A percentile compares a stretch with the other conserved stretches of the same genome.
These are phyloP conservation scores for Begonia fuchsioides DNA, from an alignment of 306 rosid genomes.

Conservation along the genomic window DNA sequence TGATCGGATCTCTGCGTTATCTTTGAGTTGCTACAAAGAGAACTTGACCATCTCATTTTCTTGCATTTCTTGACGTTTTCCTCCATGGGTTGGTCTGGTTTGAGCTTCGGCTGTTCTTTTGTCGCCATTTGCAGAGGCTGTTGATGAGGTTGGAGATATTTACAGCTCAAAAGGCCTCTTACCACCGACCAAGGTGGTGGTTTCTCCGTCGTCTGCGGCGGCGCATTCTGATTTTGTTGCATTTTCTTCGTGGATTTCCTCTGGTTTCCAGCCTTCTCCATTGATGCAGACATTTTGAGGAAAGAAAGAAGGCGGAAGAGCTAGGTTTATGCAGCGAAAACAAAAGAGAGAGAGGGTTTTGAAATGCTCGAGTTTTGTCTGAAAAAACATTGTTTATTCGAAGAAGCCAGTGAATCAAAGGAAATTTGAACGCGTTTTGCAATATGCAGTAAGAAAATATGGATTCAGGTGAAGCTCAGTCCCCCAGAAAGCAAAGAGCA, in stretches of 20 bases:
- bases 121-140: slow-evolving; percentile 22
- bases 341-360: no score
- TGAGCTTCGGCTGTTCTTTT: slow-evolving; percentile 30
- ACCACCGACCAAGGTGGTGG: slow-evolving; percentile 71
- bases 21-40: slow-evolving; percentile 73
- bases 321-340: no score
- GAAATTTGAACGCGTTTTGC: no score
- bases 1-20: slow-evolving; percentile 54
- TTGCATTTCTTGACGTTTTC: slow-evolving; percentile 58
- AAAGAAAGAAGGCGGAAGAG: background rate
- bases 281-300: background rate
- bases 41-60: slow-evolving; percentile 93
- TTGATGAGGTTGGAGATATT: slow-evolving; percentile 35
- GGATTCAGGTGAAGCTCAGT: no score
- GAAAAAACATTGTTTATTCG: no score
- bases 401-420: no score
- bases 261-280: background rate
- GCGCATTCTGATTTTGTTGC: slow-evolving; percentile 20
- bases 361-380: no score
- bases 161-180: slow-evolving; percentile 64
- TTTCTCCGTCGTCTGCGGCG: slow-evolving; percentile 43
- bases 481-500: no score
- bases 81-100: slow-evolving; percentile 38
- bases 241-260: background rate
- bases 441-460: no score